A percentile compares a stretch with the other conserved stretches of the same genome.
phyloP scores from a whole-genome alignment of 2,329 filamentous ascomycete genomes.

The Paraphaeosphaeria minitans region DNA sequence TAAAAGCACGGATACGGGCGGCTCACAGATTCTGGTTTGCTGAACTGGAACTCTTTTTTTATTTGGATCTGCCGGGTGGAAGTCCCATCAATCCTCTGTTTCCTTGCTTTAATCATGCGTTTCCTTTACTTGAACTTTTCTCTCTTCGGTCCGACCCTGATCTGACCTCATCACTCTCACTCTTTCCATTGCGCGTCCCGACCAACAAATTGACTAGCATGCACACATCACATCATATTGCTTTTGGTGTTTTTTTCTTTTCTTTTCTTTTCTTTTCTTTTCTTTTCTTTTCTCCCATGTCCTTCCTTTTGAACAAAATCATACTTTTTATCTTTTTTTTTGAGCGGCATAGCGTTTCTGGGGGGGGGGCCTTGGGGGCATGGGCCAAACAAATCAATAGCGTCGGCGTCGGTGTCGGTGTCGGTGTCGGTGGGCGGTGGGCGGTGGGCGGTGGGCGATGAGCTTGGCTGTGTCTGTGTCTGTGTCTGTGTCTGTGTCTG shows the following conservation, averaged over 20 bases:
- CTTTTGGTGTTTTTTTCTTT: background rate
- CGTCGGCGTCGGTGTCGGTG: slow-evolving; percentile 3
- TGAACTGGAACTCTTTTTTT: slow-evolving; percentile 25
- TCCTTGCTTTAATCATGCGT: slow-evolving; percentile 14
- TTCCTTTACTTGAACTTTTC: background rate
- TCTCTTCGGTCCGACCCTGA: background rate
- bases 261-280: no score
- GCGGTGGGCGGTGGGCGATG: background rate
- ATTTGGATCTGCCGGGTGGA: slow-evolving; percentile 25
- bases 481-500: slow-evolving; percentile 1
- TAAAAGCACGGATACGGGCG: slow-evolving; percentile 37
- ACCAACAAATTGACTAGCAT: slow-evolving; percentile 13
- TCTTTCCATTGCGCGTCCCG: background rate
- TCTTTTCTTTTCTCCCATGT: background rate
- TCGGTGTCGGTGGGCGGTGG: background rate
- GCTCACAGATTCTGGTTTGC: slow-evolving; percentile 25
- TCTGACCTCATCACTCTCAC: background rate
- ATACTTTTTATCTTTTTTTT: no score
- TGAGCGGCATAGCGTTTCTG: slow-evolving; percentile 6
- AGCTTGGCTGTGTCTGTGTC: background rate
- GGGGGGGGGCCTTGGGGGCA: background rate
- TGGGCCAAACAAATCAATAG: background rate
- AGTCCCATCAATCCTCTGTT: slow-evolving; percentile 14
- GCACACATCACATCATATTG: background rate
- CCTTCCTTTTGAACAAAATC: background rate